Evolutionary conservation across 768 basidiomycete genomes (phyloP).

Genomic region (Megacollybia marginata): DNA sequence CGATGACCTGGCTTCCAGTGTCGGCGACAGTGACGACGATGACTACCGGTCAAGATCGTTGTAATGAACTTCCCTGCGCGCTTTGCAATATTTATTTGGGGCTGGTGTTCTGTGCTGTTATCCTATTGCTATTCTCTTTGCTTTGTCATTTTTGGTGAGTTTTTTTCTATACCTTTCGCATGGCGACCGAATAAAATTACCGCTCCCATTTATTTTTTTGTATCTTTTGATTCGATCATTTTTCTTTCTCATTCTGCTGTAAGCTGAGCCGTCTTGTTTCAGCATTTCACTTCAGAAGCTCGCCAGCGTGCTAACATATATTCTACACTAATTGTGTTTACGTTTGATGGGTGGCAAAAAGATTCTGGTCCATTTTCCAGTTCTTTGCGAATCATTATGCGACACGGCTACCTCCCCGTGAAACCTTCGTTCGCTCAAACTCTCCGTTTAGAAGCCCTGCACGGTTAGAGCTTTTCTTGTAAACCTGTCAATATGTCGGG

Average conservation of each 20-base stretch:
- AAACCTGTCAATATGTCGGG: no score
- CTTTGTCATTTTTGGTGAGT: not conserved
- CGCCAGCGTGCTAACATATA: no score
- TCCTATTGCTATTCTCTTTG: not conserved
- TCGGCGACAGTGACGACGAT: constrained; percentile 5
- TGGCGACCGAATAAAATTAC: no score
- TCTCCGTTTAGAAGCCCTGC: no score
- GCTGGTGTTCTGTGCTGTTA: not conserved
- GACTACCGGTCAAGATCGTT: not conserved
- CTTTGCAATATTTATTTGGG: not conserved
- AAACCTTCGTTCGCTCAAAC: no score
- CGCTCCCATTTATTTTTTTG: not conserved
- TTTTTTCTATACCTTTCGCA: not conserved
- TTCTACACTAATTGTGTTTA: no score
- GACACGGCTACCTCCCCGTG: no score
- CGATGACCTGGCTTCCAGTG: not conserved
- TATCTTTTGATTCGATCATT: not conserved
- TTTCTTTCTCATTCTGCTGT: not conserved
- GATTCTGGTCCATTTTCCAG: no score
- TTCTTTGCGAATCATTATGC: no score
- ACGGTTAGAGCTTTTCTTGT: no score
- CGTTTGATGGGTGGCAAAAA: no score
- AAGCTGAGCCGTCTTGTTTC: not conserved
- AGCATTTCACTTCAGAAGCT: not conserved
- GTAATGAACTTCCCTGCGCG: not conserved